phyloP scores from a whole-genome alignment of 2,329 filamentous ascomycete species.

The Cytospora mali region DNA sequence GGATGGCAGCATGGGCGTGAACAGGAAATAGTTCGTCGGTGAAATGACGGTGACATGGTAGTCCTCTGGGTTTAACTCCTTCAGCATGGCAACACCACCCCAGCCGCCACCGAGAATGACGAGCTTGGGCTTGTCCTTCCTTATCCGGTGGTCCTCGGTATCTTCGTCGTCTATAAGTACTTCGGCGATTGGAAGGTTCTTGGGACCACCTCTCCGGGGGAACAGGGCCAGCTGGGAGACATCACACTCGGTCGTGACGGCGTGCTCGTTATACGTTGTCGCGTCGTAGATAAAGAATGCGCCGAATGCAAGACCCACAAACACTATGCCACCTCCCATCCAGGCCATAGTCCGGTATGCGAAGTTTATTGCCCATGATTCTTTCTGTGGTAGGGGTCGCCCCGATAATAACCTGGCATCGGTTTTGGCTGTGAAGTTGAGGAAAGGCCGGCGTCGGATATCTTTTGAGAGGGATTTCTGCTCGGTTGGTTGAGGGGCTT shows the following conservation, averaged over 20 bases:
- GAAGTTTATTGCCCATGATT: constrained; percentile 57
- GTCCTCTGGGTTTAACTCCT: constrained; percentile 84
- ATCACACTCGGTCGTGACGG: constrained; percentile 69
- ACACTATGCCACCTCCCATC: constrained; percentile 73
- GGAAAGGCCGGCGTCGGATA: constrained; percentile 21
- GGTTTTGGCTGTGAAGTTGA: constrained; percentile 31
- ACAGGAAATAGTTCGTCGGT: constrained; percentile 94
- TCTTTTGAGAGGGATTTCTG: constrained; percentile 10
- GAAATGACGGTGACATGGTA: constrained; percentile 97
- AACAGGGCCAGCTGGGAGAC: constrained; percentile 84
- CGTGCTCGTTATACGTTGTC: constrained; percentile 79
- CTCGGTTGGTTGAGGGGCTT: constrained; percentile 9
- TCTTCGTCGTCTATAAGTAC: constrained; percentile 89
- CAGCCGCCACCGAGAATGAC: constrained; percentile 94
- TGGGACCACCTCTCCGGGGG: constrained; percentile 82
- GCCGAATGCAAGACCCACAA: constrained; percentile 69
- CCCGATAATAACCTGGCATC: constrained; percentile 51
- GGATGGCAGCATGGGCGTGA: constrained; percentile 96
- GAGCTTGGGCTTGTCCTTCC: constrained; percentile 87
- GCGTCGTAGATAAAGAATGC: constrained; percentile 95
- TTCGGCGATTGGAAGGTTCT: constrained; percentile 91
- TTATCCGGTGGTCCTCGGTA: constrained; percentile 64
- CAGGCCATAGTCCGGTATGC: constrained; percentile 70
- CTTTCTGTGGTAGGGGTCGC: constrained; percentile 52
- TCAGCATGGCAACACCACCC: constrained; percentile 90